Evolutionary conservation across 2,329 filamentous ascomycete genomes (phyloP), one percentile per base, ranked within the genome.

Genomic region (Penicillium vulpinum): DNA sequence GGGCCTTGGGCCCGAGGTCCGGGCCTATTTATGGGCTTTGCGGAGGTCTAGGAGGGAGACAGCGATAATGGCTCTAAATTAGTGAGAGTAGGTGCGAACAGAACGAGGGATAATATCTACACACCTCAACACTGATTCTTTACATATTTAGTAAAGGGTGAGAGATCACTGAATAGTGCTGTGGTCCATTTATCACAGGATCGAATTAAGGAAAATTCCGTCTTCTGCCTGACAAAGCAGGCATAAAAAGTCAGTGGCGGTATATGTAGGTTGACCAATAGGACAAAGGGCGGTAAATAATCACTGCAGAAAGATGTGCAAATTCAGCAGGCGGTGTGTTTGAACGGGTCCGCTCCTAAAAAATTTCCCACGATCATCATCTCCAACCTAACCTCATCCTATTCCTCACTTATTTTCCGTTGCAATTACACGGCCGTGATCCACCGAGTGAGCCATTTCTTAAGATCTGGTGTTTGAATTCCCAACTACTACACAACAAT

Each of bases 391-490:
- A 36, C 53, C 31, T 45, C 33, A 44, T 43, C 40, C 28, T 41
- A 49, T 24, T 33, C 50, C 40, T 24, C 33, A 36, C 50, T 50
- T 48, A 51, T 48, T 29, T 49, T 33, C 44, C 51, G 51, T 54
- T 36, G 13, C 35, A 43, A 41, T 28, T 57, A 55, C 40, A 59
- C 47, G 71, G 70, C 70, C 67, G 71, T 73, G 71, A 73, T 73
- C 71, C 70, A 64, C 67, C 64, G 71, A 66, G 70, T 74, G 72
- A 74, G 70, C 72, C 72, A 69, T 62, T 65, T 67, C 61, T 64
- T 51, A 58, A 62, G 59, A 62, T 60, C 60, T 63, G 57, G 56
- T 62, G 60, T 60, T 48, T 59, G 36, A 59, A 48, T 51, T 52
- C 26, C 47, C 54, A 47, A 55, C 43, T 35, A 44, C 40, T 31